A percentile compares a stretch with the other conserved stretches of the same genome.
Evolutionary conservation across 768 basidiomycete genomes (phyloP).

Genomic region (Russula abietina): DNA sequence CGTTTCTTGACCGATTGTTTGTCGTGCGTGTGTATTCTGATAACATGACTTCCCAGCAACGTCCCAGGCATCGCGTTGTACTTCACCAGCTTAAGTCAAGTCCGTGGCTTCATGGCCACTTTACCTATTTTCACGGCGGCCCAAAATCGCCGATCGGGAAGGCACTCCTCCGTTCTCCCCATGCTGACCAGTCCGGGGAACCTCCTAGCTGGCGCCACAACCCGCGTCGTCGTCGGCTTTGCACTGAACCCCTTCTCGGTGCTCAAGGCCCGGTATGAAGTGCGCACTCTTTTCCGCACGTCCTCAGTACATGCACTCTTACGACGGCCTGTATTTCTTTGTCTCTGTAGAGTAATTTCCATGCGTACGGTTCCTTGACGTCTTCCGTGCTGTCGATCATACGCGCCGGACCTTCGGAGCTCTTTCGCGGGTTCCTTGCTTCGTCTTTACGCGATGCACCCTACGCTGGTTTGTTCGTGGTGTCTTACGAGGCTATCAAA

Average conservation of each 20-base stretch:
- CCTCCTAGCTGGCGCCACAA: slow-evolving; percentile 76
- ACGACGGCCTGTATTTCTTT: not conserved
- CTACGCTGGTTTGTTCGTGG: slow-evolving; percentile 84
- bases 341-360: slow-evolving; percentile 60
- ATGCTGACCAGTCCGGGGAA: slow-evolving; percentile 74
- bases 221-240: slow-evolving; percentile 76
- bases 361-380: slow-evolving; percentile 58
- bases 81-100: slow-evolving; percentile 78
- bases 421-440: slow-evolving; percentile 80
- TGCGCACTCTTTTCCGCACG: slow-evolving; percentile 31
- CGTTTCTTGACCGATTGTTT: not conserved
- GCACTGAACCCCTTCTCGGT: slow-evolving; percentile 86
- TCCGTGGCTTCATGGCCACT: slow-evolving; percentile 69
- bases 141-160: slow-evolving; percentile 17
- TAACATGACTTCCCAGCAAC: slow-evolving; percentile 47
- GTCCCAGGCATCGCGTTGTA: slow-evolving; percentile 91
- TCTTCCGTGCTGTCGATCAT: slow-evolving; percentile 53
- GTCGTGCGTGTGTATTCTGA: not conserved
- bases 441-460: slow-evolving; percentile 93
- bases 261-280: slow-evolving; percentile 90
- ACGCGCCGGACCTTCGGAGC: slow-evolving; percentile 70
- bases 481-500: slow-evolving; percentile 86
- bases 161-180: slow-evolving; percentile 52
- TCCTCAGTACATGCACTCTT: not conserved
- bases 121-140: slow-evolving; percentile 59